Conservation (phyloP, 2,329 filamentous ascomycete species). For the Blastomyces percursus region DNA sequence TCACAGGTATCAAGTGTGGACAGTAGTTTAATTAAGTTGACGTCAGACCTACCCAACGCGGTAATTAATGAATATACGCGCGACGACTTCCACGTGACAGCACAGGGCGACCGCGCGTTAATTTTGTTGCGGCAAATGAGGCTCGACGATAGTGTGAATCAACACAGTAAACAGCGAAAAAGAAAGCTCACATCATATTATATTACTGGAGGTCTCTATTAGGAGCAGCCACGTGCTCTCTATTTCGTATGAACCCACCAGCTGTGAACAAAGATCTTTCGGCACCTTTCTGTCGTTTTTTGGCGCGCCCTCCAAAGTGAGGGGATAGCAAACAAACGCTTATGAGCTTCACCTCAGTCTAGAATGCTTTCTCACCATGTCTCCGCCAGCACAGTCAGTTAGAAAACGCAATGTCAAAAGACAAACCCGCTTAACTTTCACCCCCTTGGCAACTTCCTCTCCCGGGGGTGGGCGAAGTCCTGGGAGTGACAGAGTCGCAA, state of each 20-base stretch:
- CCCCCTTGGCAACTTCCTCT: constrained; percentile 24
- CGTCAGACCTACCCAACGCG: neutral
- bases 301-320: neutral
- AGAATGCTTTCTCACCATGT: neutral
- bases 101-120: neutral
- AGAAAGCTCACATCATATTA: neutral
- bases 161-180: neutral
- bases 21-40: neutral
- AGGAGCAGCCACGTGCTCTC: neutral
- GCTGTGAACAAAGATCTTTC: neutral
- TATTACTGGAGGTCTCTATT: neutral
- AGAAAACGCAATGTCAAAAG: constrained; percentile 7
- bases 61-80: neutral
- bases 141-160: neutral
- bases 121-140: neutral
- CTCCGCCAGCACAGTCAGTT: neutral
- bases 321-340: neutral
- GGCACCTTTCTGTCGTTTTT: neutral
- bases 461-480: constrained; percentile 14
- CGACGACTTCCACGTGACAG: too few relatives aligned
- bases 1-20: neutral
- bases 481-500: constrained; percentile 22
- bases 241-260: neutral
- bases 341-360: neutral
- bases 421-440: constrained; percentile 36